Evolutionary conservation across 2,329 filamentous ascomycete genomes (phyloP), one percentile per base, ranked within the genome.

Genomic region (Epichloe scottii): DNA sequence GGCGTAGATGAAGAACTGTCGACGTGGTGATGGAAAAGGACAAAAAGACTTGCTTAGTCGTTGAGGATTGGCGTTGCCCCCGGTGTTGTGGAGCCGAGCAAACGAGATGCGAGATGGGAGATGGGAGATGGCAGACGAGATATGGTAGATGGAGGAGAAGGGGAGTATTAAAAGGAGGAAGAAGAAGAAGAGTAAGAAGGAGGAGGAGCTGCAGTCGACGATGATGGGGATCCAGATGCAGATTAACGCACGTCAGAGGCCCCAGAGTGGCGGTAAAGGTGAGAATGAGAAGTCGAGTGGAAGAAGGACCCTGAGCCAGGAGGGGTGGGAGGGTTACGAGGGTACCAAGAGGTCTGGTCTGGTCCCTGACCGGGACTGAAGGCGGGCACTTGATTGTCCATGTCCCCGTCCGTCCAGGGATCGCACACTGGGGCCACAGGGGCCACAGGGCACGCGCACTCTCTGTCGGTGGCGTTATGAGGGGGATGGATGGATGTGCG

Each of bases 251-350:
- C 49, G 49, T 47, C 37, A 47, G 37, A 33, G 23, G 42, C 21
- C 34, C 33, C 3, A 30, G 19, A 50, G 48, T 46, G 48, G 48
- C 48, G 35, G 45, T 46, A 46, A 46, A 38, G 45, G 33, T 38
- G 26, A 49, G 33, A 23, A 19, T 33, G 21, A 14, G 30, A 21
- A 48, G 8, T 30, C 26, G 26, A 39, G 46, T 17, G 33, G 38
- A 41, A 34, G 26, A 43, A 46, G 19, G 42, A 50, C 41, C 42
- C 49, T 50, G 46, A n/a, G 17, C 46, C 30, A 43, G 30, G 19
- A 21, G 30, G 23, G 15, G 17, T 19, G 43, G 30, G 23, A 14
- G 2, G 39, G n/a, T 4, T 14, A 42, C 30, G 30, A 11, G 30
- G 30, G 30, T 30, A 30, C 26, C 26, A 10, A 8, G 26, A 30